These are phyloP conservation scores for Albophoma yamanashiensis DNA, from an alignment of 2,329 filamentous ascomycete species.

Conservation along the genomic window DNA sequence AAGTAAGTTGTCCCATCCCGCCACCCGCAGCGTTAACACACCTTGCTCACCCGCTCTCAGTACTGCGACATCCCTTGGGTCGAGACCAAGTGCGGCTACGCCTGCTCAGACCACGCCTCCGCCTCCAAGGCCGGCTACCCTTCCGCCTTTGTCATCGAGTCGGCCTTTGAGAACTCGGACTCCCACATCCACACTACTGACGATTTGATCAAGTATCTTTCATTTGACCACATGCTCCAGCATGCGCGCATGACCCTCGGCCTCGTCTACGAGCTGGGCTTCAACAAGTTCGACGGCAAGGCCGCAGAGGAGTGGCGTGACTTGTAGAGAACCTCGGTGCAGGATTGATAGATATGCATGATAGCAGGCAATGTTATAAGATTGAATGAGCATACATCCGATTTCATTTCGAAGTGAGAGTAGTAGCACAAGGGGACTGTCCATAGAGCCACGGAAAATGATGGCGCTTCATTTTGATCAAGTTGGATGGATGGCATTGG, in stretches of 20 bases:
- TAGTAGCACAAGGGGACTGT: too few relatives aligned
- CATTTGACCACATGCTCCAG: constrained; percentile 86
- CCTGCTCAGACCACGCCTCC: constrained; percentile 66
- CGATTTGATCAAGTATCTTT: constrained; percentile 60
- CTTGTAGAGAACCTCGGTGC: not conserved
- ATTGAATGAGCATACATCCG: too few relatives aligned
- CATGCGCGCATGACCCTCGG: constrained; percentile 78
- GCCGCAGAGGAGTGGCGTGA: not conserved
- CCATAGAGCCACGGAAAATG: not conserved
- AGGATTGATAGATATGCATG: not conserved
- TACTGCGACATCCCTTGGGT: constrained; percentile 87
- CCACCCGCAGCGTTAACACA: not conserved
- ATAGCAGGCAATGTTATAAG: not conserved
- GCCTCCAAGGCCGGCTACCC: constrained; percentile 67
- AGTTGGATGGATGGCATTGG: not conserved
- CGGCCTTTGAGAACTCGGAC: constrained; percentile 54
- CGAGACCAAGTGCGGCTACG: constrained; percentile 82
- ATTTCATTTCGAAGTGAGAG: not conserved
- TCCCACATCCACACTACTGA: constrained; percentile 61
- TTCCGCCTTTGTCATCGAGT: constrained; percentile 67
- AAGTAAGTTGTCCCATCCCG: constrained; percentile 11
- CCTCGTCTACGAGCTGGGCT: constrained; percentile 74
- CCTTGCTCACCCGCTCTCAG: constrained; percentile 18
- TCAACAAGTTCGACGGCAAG: constrained; percentile 52
- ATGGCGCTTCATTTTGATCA: not conserved